These are phyloP conservation scores for Bothriochloa decipiens DNA, from an alignment of 176 grass and related monocot genomes.

Conservation along the genomic window DNA sequence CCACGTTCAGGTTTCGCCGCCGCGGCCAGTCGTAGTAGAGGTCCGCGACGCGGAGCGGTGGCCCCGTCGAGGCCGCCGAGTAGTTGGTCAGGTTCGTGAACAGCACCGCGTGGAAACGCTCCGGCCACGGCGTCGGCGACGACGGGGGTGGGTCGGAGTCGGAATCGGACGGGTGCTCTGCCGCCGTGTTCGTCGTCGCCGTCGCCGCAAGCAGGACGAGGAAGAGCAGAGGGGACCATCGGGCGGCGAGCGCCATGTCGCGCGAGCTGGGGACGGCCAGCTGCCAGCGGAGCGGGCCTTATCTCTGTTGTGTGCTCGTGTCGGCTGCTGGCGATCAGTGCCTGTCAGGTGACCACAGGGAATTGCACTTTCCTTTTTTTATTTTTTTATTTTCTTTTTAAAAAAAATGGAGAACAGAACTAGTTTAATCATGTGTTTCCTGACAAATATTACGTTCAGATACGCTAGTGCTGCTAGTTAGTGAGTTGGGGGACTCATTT, in stretches of 20 bases:
- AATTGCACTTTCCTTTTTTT: not conserved
- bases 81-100: slow-evolving; percentile 70
- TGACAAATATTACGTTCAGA: no score
- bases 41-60: slow-evolving; percentile 50
- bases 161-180: not conserved
- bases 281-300: not conserved
- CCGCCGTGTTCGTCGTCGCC: not conserved
- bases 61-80: slow-evolving; percentile 18
- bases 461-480: no score
- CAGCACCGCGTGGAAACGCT: slow-evolving; percentile 71
- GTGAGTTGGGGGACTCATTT: no score
- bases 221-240: not conserved
- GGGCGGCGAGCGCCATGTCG: slow-evolving; percentile 27
- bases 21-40: slow-evolving; percentile 82
- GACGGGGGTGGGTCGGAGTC: not conserved
- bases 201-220: not conserved
- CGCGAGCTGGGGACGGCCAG: not conserved
- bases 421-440: not conserved
- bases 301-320: slow-evolving; percentile 18
- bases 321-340: not conserved
- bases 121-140: slow-evolving; percentile 57
- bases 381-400: not conserved
- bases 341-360: not conserved
- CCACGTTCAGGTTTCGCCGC: slow-evolving; percentile 75
- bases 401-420: not conserved